Evolutionary conservation across 2,329 filamentous ascomycete genomes (phyloP).

Genomic region (Fusarium fracticaudum): DNA sequence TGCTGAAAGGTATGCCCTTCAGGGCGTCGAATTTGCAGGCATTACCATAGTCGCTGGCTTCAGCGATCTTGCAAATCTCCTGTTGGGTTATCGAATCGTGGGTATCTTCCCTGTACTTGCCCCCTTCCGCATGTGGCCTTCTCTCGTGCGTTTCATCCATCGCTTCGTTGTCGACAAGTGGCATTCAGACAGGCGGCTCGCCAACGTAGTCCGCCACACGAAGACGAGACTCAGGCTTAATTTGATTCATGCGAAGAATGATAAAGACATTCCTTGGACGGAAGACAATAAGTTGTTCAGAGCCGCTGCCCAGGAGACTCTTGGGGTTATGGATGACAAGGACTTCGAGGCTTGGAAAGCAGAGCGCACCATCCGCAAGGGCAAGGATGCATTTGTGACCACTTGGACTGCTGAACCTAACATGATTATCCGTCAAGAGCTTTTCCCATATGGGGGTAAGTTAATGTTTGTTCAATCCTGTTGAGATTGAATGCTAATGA

Average conservation of each 20-base stretch:
- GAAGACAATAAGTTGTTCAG: conserved; percentile 73
- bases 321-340: conserved; percentile 48
- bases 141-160: conserved; percentile 68
- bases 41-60: conserved; percentile 85
- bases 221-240: conserved; percentile 69
- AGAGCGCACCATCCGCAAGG: conserved; percentile 53
- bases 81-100: conserved; percentile 81
- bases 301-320: conserved; percentile 64
- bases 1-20: conserved; percentile 72
- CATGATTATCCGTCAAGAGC: conserved; percentile 62
- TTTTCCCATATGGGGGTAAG: conserved; percentile 65
- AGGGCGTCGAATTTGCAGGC: conserved; percentile 76
- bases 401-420: conserved; percentile 56
- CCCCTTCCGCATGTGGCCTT: conserved; percentile 75
- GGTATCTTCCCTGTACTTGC: conserved; percentile 83
- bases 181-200: conserved; percentile 75
- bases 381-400: conserved; percentile 59
- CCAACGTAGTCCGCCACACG: conserved; percentile 62
- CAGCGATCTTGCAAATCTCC: conserved; percentile 75
- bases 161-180: conserved; percentile 80
- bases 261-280: conserved; percentile 81
- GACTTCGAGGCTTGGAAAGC: conserved; percentile 58
- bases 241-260: conserved; percentile 82
- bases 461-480: neutral
- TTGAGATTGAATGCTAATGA: neutral